Base-by-base conservation (phyloP, 1,139 yeast genomes). In the Hemisphaericaspora lyxosophila region DNA sequence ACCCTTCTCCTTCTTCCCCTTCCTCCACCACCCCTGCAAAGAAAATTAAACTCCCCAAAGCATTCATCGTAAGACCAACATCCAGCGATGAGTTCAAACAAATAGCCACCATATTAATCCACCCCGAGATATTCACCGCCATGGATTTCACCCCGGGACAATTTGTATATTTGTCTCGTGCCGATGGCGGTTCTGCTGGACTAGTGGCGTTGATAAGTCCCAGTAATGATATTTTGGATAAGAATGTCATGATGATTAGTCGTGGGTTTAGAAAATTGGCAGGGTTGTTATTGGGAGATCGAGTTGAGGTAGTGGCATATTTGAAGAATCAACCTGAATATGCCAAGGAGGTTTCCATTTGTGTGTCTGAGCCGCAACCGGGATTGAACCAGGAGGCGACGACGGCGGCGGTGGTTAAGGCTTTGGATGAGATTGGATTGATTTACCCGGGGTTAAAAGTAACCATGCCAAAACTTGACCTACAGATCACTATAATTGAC, bases 231-330 rank as follows among this genome's bases (percentile, higher is more conserved):
- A 59, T 65, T 8, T 53, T 61, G 7, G 82, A 75, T 14, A 49
- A 57, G n/a, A 78, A 82, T 47, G 79, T 83, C 4, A 58, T 85
- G 2, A 68, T 72, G 33, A 48, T 87, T 1, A 73, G 88, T 2
- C 46, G 61, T 1, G 49, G 66, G 4, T 56, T 79, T 31, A 62
- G 94, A 42, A 56, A 64, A 2, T 63, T 82, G 15, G 74, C 78
- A 1, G 85, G 83, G 7, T 53, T 85, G 4, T 56, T 85, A 6
- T 64, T 85, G 8, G 97, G 97, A 20, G 96, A 88, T 50, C 63
- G 96, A 41, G 62, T 86, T 1, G 64, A 64, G 16, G 49, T 89
- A 0, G 54, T 54, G 7, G 80, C 72, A 48, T 62, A 66, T 23
- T 44, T 57, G 2, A n/a, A n/a, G n/a, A 49, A 55, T 3, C 83